Percentiles rank a stretch among this genome's conserved stretches.
phyloP scores from a whole-genome alignment of 1,284 basidiomycete genomes.

The Cryptococcus maquisensis region DNA sequence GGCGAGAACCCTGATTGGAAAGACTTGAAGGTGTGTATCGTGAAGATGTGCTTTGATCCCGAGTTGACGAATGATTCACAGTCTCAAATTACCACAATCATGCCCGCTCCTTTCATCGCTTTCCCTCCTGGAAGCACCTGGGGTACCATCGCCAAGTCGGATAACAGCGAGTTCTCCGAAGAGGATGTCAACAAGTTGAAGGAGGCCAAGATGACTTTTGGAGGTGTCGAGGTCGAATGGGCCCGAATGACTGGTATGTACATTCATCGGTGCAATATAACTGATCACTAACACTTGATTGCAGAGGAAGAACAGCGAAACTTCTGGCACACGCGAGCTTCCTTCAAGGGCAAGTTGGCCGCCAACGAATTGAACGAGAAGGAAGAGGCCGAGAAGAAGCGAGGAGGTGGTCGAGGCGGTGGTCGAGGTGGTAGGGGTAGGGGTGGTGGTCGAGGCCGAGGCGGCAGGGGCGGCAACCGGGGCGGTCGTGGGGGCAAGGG shows the following conservation, averaged over 20 bases:
- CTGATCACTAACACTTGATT: neutral
- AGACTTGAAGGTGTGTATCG: slow-evolving; percentile 50
- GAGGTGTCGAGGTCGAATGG: slow-evolving; percentile 47
- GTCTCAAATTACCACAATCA: slow-evolving; percentile 27
- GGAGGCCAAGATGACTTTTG: slow-evolving; percentile 47
- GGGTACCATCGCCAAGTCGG: slow-evolving; percentile 49
- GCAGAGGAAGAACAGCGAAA: slow-evolving; percentile 64
- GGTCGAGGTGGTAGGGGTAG: slow-evolving; percentile 39
- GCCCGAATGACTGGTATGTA: slow-evolving; percentile 32
- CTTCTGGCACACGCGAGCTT: slow-evolving; percentile 69
- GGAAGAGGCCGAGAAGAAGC: slow-evolving; percentile 60
- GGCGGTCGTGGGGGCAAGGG: slow-evolving; percentile 37
- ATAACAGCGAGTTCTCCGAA: slow-evolving; percentile 48
- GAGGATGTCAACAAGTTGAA: slow-evolving; percentile 50
- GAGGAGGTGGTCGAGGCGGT: slow-evolving; percentile 50
- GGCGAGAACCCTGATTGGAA: slow-evolving; percentile 51
- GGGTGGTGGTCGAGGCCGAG: slow-evolving; percentile 31
- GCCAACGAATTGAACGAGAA: slow-evolving; percentile 60
- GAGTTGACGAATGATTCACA: slow-evolving; percentile 3
- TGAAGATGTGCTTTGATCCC: neutral
- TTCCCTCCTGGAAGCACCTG: slow-evolving; percentile 46
- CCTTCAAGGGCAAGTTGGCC: slow-evolving; percentile 52
- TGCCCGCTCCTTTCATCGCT: slow-evolving; percentile 36
- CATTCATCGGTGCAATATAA: slow-evolving; percentile 3
- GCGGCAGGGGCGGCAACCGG: slow-evolving; percentile 36